Conservation (phyloP, 768 basidiomycete genomes). For the Lactifluus volemus region DNA sequence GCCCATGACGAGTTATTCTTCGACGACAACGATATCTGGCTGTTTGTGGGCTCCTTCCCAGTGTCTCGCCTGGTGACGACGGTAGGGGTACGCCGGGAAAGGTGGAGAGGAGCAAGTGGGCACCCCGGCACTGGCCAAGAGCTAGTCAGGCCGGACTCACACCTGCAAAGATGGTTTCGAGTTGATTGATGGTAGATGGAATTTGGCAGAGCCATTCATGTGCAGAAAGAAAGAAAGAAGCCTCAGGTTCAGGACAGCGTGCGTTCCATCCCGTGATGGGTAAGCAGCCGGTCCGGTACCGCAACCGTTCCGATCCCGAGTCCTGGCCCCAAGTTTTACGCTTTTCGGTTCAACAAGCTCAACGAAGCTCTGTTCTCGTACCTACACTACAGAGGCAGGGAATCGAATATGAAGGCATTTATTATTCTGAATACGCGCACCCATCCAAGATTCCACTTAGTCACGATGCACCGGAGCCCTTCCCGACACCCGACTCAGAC, state of each 20-base stretch:
- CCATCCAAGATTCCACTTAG: constrained; percentile 34
- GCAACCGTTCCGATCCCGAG: no score
- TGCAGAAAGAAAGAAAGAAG: no score
- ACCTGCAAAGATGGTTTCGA: no score
- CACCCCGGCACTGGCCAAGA: no score
- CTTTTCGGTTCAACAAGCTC: no score
- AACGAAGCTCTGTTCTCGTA: not conserved
- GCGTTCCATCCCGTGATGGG: no score
- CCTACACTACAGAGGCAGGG: not conserved
- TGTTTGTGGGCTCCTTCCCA: constrained; percentile 68
- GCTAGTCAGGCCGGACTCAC: no score
- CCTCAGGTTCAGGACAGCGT: no score
- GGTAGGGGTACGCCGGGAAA: constrained; percentile 54
- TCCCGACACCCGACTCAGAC: constrained; percentile 22
- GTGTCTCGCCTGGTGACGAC: constrained; percentile 68
- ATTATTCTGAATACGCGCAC: constrained; percentile 57
- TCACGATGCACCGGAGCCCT: constrained; percentile 34
- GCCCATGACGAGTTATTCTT: constrained; percentile 76
- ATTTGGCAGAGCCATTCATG: no score
- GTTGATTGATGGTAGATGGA: no score
- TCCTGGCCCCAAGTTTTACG: no score
- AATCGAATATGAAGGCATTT: constrained; percentile 61
- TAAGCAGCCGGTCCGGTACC: no score
- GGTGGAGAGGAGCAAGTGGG: constrained; percentile 39
- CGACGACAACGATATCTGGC: constrained; percentile 83